phyloP scores from a whole-genome alignment of 805 yeast genomes.

The Wickerhamomyces kurtzmanii region DNA sequence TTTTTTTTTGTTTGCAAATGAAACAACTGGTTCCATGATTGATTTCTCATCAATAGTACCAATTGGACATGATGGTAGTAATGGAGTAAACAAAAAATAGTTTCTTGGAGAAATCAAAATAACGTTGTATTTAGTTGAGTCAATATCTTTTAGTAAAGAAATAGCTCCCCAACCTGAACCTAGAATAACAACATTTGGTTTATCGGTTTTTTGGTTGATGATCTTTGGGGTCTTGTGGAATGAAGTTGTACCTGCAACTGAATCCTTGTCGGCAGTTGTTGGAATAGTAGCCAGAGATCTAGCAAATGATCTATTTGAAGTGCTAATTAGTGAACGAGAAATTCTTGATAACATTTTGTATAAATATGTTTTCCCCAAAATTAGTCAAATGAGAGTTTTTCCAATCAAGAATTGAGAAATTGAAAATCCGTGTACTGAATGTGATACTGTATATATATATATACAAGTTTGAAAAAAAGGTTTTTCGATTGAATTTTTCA shows the following conservation, averaged over 20 bases:
- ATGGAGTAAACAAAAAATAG: conserved; percentile 88
- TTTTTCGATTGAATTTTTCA: too few relatives aligned
- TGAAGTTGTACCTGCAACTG: conserved; percentile 21
- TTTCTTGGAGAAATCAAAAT: conserved; percentile 87
- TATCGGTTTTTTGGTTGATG: conserved; percentile 22
- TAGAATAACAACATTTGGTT: conserved; percentile 46
- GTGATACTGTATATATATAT: too few relatives aligned
- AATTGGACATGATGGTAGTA: conserved; percentile 87
- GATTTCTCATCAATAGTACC: conserved; percentile 88
- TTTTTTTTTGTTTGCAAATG: conserved; percentile 68
- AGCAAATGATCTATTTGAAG: background rate
- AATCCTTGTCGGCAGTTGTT: conserved; percentile 4
- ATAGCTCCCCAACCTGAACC: conserved; percentile 97
- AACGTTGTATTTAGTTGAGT: conserved; percentile 81
- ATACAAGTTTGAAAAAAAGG: too few relatives aligned
- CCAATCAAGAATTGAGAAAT: too few relatives aligned
- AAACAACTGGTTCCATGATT: conserved; percentile 88
- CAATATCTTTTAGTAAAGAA: conserved; percentile 74
- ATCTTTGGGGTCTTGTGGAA: conserved; percentile 29
- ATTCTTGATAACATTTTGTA: too few relatives aligned
- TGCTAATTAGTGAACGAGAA: too few relatives aligned
- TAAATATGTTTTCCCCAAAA: too few relatives aligned
- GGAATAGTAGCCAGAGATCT: background rate
- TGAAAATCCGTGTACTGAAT: too few relatives aligned
- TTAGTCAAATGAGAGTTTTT: too few relatives aligned